These are phyloP conservation scores for Rhizophlyctis rosea DNA, from an alignment of 192 early-diverging fungal species.

Conservation along the genomic window DNA sequence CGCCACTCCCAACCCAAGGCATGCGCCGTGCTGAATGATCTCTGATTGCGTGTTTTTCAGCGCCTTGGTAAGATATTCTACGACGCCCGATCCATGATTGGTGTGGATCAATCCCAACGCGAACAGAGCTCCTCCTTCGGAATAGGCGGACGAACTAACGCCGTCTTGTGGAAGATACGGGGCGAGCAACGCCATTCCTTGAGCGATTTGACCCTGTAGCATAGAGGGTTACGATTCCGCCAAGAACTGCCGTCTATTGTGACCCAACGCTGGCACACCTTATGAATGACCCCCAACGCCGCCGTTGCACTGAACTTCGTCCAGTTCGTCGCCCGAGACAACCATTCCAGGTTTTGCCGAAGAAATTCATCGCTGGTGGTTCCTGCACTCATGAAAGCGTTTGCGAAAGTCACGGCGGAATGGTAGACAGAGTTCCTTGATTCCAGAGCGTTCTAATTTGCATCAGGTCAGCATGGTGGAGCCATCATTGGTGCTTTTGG, in stretches of 20 bases:
- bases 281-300: constrained; percentile 96
- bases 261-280: no score
- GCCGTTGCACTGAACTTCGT: constrained; percentile 99
- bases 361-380: constrained; percentile 98
- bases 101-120: constrained; percentile 96
- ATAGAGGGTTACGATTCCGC: background rate
- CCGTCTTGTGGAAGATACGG: constrained; percentile 95
- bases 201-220: constrained; percentile 77
- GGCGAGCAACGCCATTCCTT: constrained; percentile 75
- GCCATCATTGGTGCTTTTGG: background rate
- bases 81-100: constrained; percentile 83
- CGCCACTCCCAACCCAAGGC: constrained; percentile 90
- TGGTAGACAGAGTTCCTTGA: constrained; percentile 90
- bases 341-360: constrained; percentile 96
- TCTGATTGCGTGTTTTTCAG: constrained; percentile 78
- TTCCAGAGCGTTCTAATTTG: constrained; percentile 75
- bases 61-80: constrained; percentile 78
- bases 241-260: no score
- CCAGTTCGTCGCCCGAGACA: constrained; percentile 96
- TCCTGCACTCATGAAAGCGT: constrained; percentile 97
- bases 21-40: constrained; percentile 94
- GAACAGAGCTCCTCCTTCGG: constrained; percentile 96
- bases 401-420: constrained; percentile 92
- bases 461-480: constrained; percentile 1
- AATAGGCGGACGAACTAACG: constrained; percentile 81